Base-by-base conservation (phyloP, 2,329 filamentous ascomycete species). In the Golovinomyces cichoracearum region DNA sequence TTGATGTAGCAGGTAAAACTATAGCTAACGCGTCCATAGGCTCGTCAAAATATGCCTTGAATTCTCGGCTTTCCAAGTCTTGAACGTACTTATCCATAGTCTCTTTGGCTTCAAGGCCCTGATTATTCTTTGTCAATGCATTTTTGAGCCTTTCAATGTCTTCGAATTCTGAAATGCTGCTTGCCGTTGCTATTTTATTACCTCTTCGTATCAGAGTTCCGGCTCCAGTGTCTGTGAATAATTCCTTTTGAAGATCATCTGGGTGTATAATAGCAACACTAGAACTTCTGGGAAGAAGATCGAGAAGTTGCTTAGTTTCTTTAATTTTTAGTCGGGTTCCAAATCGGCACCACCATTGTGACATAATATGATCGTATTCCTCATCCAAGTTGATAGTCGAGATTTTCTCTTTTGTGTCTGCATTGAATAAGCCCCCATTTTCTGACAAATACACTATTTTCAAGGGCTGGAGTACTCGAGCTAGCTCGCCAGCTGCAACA, bases 381-480 rank as follows among this genome's bases (percentile, higher is more conserved):
- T 93, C 86, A 61, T 98, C 90, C 50, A 98, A 71, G 66, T 95
- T 95, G 66, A 95, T 95, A 51, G 81, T 83, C 5, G 88, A 93
- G 60, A 95, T 95, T 68, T 93, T 93, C 68, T 88, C 80, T 51
- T 80, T 81, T n/a, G 79, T 83, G 54, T 93, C 83, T 51, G 85
- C 86, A 61, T 95, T 84, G 66, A 93, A 93, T 29, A 98, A 68
- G 6, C 88, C 90, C 46, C 90, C 90, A 72, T 95, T 95, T 68
- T 98, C 90, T 4, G 85, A 92, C n/a, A 95, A 72, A 63, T 94
- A 98, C 51, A 98, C 86, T 52, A 95, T 88, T 75, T 98, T 98
- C 58, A 95, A 68, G 23, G 90, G 90, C 65, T 95, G 79, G 48
- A 98, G 69, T 50, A 82, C 76, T 51, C 83, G 78, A 22, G 90